Evolutionary conservation across 305 asterid species (phyloP).

Genomic region (Solanum chacoense): DNA sequence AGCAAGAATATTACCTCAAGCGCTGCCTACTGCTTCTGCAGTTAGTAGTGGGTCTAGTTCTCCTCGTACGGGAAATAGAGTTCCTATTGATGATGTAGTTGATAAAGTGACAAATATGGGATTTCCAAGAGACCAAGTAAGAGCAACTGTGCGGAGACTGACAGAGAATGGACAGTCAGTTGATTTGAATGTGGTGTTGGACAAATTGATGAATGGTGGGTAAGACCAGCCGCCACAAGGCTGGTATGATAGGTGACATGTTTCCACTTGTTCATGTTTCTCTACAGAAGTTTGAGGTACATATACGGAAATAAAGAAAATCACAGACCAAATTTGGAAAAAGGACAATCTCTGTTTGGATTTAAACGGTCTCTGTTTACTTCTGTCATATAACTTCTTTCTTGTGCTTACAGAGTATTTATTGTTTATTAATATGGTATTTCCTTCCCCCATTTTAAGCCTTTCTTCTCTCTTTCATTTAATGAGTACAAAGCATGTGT

Average conservation of each 20-base stretch:
- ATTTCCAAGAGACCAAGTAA: constrained; percentile 80
- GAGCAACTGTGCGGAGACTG: constrained; percentile 72
- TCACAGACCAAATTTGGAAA: not conserved
- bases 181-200: constrained; percentile 80
- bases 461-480: not conserved
- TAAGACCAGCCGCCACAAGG: constrained; percentile 54
- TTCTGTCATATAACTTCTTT: not conserved
- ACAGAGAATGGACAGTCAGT: constrained; percentile 88
- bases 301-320: not conserved
- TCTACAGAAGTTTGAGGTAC: constrained; percentile 27
- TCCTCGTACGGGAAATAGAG: constrained; percentile 54
- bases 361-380: not conserved
- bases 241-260: constrained; percentile 57
- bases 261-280: constrained; percentile 4
- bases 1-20: constrained; percentile 78
- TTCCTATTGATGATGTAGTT: constrained; percentile 87
- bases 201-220: constrained; percentile 90
- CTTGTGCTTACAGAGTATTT: not conserved
- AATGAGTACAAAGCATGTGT: not conserved
- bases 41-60: constrained; percentile 60
- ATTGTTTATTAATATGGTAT: not conserved
- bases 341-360: not conserved
- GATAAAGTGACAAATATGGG: constrained; percentile 91
- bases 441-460: not conserved
- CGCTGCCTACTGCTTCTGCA: constrained; percentile 64